These are phyloP conservation scores for Penicillium steckii DNA, from an alignment of 495 filamentous ascomycete species.

Conservation along the genomic window DNA sequence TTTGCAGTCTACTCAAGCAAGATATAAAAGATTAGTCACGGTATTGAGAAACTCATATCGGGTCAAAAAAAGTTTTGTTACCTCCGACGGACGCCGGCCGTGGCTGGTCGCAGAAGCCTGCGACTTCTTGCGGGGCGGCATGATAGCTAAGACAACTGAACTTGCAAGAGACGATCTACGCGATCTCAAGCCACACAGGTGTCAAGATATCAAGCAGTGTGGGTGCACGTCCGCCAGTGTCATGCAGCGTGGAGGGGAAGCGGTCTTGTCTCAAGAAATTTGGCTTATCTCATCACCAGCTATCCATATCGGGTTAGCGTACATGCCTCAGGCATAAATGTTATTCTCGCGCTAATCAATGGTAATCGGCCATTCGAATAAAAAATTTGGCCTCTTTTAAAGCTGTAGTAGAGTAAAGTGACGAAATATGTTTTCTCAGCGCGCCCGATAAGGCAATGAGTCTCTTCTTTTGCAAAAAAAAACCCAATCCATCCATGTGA, in stretches of 20 bases:
- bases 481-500: too few relatives aligned
- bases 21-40: constrained; percentile 4
- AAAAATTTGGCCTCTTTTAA: too few relatives aligned
- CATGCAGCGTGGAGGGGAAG: constrained; percentile 21
- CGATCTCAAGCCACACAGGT: constrained; percentile 13
- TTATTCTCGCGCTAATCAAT: not conserved
- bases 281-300: constrained; percentile 28
- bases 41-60: not conserved
- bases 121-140: constrained; percentile 33
- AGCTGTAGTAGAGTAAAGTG: too few relatives aligned
- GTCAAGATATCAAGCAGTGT: not conserved
- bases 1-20: not conserved
- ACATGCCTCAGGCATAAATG: constrained; percentile 20
- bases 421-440: too few relatives aligned
- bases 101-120: constrained; percentile 26
- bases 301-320: constrained; percentile 18
- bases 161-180: not conserved
- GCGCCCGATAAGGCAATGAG: too few relatives aligned
- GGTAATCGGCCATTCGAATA: too few relatives aligned
- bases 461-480: too few relatives aligned
- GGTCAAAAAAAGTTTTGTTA: constrained; percentile 32
- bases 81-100: constrained; percentile 24
- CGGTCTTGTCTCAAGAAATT: constrained; percentile 18
- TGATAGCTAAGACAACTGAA: constrained; percentile 11
- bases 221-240: constrained; percentile 5